These are phyloP conservation scores for Panicum hallii DNA, from an alignment of 202 grass and related monocot species.

Conservation along the genomic window DNA sequence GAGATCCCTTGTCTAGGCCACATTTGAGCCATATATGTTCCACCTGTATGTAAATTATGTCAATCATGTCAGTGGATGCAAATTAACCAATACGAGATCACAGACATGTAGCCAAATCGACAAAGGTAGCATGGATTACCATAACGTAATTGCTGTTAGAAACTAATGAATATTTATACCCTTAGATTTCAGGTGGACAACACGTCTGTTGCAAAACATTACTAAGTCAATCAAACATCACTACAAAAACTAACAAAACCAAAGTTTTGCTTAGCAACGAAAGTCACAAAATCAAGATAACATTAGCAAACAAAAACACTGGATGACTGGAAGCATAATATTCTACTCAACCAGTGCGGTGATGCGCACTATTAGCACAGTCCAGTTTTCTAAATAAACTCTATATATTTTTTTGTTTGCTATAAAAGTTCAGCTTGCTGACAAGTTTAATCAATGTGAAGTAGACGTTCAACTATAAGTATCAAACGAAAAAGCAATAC, in stretches of 20 bases:
- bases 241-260: slow-evolving; percentile 16
- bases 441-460: slow-evolving; percentile 20
- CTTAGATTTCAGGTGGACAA: not conserved
- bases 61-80: slow-evolving; percentile 23
- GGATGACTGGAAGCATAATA: not conserved
- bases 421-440: not conserved
- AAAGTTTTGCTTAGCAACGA: slow-evolving; percentile 15
- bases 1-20: slow-evolving; percentile 49
- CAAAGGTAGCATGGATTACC: slow-evolving; percentile 11
- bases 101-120: not conserved
- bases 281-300: slow-evolving; percentile 3
- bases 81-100: slow-evolving; percentile 26
- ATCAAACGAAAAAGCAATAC: slow-evolving; percentile 14
- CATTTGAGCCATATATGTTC: slow-evolving; percentile 57
- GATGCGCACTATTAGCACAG: not conserved
- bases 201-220: not conserved
- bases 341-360: slow-evolving; percentile 14
- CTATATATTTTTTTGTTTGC: not conserved
- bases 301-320: slow-evolving; percentile 1
- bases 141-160: not conserved
- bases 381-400: not conserved
- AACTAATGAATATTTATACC: slow-evolving; percentile 5
- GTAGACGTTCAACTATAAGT: not conserved
- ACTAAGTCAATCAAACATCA: slow-evolving; percentile 22
- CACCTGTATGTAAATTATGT: slow-evolving; percentile 44